phyloP scores from a whole-genome alignment of 1,284 basidiomycete genomes.

The Apiotrichum veenhuisii region DNA sequence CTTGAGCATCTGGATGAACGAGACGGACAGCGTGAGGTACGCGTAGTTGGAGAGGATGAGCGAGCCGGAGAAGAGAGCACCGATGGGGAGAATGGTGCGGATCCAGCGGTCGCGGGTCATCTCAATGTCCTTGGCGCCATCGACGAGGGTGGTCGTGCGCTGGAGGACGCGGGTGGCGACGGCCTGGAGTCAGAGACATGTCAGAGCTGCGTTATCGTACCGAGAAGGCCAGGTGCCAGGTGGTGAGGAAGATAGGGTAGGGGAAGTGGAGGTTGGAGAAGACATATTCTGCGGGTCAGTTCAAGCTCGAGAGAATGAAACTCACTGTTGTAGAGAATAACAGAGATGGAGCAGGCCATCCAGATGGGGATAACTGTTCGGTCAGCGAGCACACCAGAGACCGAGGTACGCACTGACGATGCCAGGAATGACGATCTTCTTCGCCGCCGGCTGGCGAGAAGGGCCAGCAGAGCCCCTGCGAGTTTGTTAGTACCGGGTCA shows the following conservation, averaged over 20 bases:
- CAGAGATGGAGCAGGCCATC: conserved; percentile 83
- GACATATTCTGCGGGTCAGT: conserved; percentile 58
- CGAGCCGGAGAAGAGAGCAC: conserved; percentile 83
- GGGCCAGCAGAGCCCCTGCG: conserved; percentile 4
- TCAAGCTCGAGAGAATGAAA: not conserved
- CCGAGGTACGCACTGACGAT: conserved; percentile 41
- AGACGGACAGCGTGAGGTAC: conserved; percentile 84
- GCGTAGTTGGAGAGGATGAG: conserved; percentile 92
- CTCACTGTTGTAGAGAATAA: conserved; percentile 90
- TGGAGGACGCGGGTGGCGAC: conserved; percentile 85
- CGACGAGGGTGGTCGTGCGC: conserved; percentile 82
- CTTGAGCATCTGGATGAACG: conserved; percentile 98
- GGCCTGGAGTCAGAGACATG: conserved; percentile 55
- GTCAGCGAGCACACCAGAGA: not conserved
- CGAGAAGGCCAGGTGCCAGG: conserved; percentile 79
- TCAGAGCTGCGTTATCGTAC: conserved; percentile 52
- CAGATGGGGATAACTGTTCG: conserved; percentile 49
- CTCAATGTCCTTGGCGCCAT: conserved; percentile 80
- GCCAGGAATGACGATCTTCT: conserved; percentile 49
- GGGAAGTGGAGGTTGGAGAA: conserved; percentile 78
- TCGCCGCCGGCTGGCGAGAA: conserved; percentile 25
- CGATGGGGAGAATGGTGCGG: conserved; percentile 87
- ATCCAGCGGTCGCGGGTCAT: conserved; percentile 79
- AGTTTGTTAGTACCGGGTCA: not conserved
- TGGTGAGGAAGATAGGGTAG: conserved; percentile 82